Conservation (phyloP, 2,329 filamentous ascomycete species). For the Talaromyces sp. region DNA sequence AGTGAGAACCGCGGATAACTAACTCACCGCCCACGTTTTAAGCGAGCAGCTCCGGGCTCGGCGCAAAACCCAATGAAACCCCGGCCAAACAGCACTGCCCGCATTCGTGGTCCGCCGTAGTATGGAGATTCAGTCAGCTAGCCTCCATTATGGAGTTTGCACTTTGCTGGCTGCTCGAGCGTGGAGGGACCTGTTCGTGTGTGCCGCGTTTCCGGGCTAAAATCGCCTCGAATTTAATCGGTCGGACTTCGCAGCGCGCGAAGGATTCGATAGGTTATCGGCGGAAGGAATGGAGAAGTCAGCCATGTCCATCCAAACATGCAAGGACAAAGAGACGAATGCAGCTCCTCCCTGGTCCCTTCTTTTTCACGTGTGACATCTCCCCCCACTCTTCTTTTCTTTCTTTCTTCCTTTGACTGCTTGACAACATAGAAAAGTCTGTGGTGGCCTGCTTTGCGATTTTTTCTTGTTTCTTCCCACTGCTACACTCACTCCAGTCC, state of each 20-base stretch:
- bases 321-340: not conserved
- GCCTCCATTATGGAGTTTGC: not conserved
- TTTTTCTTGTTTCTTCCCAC: not conserved
- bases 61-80: not conserved
- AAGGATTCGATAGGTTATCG: constrained; percentile 1
- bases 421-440: not conserved
- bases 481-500: not conserved
- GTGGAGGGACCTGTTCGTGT: not conserved
- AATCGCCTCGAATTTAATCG: not conserved
- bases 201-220: not conserved
- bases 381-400: not conserved
- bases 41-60: not conserved
- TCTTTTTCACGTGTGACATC: not conserved
- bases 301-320: not conserved
- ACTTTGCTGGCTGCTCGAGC: not conserved
- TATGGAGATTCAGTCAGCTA: not conserved
- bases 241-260: not conserved
- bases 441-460: not conserved
- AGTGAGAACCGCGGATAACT: too few species aligned
- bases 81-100: not conserved
- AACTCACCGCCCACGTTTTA: not conserved
- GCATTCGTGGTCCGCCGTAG: not conserved
- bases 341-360: not conserved
- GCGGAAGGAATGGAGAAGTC: not conserved
- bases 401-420: not conserved